A percentile compares a stretch with the other conserved stretches of the same genome.
phyloP scores from a whole-genome alignment of 768 basidiomycete species.

The Agrocybe chaxingu region DNA sequence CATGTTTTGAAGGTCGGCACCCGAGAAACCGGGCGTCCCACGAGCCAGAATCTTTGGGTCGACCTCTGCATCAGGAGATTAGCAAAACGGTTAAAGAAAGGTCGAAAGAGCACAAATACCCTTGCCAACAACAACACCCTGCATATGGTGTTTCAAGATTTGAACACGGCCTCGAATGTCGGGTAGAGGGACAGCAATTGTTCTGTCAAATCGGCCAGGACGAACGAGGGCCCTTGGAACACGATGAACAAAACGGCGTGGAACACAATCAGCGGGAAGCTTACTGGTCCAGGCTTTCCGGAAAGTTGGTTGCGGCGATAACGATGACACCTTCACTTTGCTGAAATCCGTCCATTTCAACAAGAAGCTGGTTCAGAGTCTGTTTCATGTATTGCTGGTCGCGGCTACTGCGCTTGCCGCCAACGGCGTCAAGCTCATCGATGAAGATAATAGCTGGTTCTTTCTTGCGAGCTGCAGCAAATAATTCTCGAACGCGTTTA shows the following conservation, averaged over 20 bases:
- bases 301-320: constrained; percentile 97
- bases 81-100: constrained; percentile 10
- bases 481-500: constrained; percentile 92
- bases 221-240: constrained; percentile 79
- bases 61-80: constrained; percentile 46
- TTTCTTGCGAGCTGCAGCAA: constrained; percentile 89
- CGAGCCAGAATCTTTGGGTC: constrained; percentile 88
- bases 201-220: constrained; percentile 94
- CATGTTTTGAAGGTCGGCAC: constrained; percentile 95
- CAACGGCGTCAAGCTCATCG: constrained; percentile 93
- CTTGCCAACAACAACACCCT: constrained; percentile 60
- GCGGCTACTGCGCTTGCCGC: constrained; percentile 79
- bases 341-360: constrained; percentile 97
- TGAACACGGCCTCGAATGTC: constrained; percentile 93
- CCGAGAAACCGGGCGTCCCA: constrained; percentile 94
- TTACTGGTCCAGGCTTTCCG: constrained; percentile 87
- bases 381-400: constrained; percentile 91
- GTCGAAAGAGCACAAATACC: constrained; percentile 32
- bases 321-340: constrained; percentile 93
- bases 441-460: constrained; percentile 98
- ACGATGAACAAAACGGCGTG: constrained; percentile 7
- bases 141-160: constrained; percentile 91
- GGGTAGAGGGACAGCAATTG: constrained; percentile 90
- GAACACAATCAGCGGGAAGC: constrained; percentile 22
- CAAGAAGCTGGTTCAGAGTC: constrained; percentile 93